Evolutionary conservation across 805 yeast species (phyloP).

Genomic region (Saccharomycopsis schoenii): DNA sequence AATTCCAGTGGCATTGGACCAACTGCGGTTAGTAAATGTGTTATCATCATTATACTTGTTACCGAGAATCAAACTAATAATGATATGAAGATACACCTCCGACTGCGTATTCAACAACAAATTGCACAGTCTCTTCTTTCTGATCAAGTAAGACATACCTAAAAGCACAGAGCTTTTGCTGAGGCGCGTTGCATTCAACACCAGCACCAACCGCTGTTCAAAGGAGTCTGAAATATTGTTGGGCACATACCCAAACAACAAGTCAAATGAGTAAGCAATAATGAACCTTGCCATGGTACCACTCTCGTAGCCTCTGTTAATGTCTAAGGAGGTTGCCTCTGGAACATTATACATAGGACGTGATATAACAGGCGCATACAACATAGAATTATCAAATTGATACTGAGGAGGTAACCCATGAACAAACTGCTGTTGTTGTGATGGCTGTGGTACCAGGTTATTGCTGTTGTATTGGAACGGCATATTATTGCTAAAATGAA

Average conservation of each 20-base stretch:
- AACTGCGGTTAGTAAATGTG: constrained; percentile 87
- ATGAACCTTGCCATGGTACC: constrained; percentile 67
- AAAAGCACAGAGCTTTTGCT: constrained; percentile 75
- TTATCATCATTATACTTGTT: constrained; percentile 95
- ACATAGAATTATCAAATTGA: neutral
- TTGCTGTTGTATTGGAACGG: neutral
- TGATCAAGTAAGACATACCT: constrained; percentile 70
- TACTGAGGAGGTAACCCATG: constrained; percentile 46
- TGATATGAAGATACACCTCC: constrained; percentile 43
- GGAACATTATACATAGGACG: neutral
- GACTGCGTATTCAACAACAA: constrained; percentile 26
- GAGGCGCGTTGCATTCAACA: constrained; percentile 77
- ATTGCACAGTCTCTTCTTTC: constrained; percentile 36
- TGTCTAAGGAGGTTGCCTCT: neutral
- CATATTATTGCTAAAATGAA: neutral
- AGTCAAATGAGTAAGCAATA: constrained; percentile 61
- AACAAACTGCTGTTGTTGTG: constrained; percentile 45
- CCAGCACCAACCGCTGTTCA: constrained; percentile 25
- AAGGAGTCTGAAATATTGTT: constrained; percentile 22
- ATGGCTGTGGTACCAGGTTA: neutral
- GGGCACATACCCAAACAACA: constrained; percentile 42
- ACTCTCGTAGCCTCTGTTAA: constrained; percentile 6
- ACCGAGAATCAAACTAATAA: constrained; percentile 68
- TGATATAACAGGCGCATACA: neutral
- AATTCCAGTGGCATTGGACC: constrained; percentile 94